phyloP scores from a whole-genome alignment of 148 eudicot species.

The Agrostemma githago region DNA sequence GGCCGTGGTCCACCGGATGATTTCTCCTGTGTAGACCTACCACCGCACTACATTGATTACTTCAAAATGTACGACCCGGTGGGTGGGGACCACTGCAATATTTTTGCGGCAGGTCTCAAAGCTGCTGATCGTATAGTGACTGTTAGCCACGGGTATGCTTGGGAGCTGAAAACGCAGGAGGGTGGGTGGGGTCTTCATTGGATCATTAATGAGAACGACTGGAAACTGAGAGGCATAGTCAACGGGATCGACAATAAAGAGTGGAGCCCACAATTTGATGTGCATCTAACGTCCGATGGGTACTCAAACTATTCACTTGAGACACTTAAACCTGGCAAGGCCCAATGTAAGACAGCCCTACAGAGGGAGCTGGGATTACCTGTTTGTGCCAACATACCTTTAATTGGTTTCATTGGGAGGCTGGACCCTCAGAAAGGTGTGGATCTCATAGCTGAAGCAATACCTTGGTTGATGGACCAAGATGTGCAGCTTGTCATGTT shows the following conservation, averaged over 20 bases:
- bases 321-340: constrained; percentile 58
- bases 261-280: constrained; percentile 76
- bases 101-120: constrained; percentile 87
- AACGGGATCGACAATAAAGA: constrained; percentile 83
- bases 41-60: constrained; percentile 71
- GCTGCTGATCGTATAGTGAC: constrained; percentile 87
- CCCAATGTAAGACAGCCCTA: constrained; percentile 82
- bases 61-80: constrained; percentile 77
- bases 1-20: constrained; percentile 93
- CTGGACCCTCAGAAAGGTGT: constrained; percentile 87
- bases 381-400: constrained; percentile 54
- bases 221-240: constrained; percentile 92
- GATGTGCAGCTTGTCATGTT: constrained; percentile 85
- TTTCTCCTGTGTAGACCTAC: constrained; percentile 69
- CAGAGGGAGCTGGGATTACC: constrained; percentile 87
- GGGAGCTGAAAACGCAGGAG: constrained; percentile 88
- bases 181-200: constrained; percentile 95
- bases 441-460: constrained; percentile 80
- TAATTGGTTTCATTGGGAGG: constrained; percentile 91
- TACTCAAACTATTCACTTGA: constrained; percentile 73
- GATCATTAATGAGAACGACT: constrained; percentile 70
- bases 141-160: constrained; percentile 91
- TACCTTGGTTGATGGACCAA: constrained; percentile 87
- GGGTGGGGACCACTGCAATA: constrained; percentile 92
- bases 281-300: constrained; percentile 67